A percentile compares a stretch with the other conserved stretches of the same genome.
These are phyloP conservation scores for Serendipita indica DNA, from an alignment of 768 basidiomycete genomes.

Conservation along the genomic window DNA sequence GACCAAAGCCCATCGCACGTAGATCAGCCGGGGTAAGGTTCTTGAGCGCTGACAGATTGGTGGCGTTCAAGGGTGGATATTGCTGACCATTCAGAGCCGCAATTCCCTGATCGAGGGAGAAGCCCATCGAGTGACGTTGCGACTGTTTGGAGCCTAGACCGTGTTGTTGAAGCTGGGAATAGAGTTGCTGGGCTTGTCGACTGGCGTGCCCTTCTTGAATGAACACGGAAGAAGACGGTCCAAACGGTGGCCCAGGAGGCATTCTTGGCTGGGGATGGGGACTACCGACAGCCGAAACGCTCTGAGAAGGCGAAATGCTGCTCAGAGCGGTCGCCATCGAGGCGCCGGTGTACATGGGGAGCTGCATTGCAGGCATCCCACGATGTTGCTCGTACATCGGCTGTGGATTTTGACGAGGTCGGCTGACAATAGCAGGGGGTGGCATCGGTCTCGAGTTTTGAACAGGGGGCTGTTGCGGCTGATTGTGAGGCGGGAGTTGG, in stretches of 20 bases:
- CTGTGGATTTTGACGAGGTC: background rate
- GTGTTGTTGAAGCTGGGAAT: slow-evolving; percentile 3
- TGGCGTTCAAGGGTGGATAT: background rate
- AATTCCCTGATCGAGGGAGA: slow-evolving; percentile 3
- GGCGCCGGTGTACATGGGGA: slow-evolving; percentile 5
- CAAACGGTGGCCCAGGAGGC: slow-evolving; percentile 6
- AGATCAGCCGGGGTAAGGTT: background rate
- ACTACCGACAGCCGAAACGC: slow-evolving; percentile 8
- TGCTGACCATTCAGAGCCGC: background rate
- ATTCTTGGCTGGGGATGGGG: background rate
- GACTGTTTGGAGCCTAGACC: background rate
- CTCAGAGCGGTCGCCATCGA: slow-evolving; percentile 8
- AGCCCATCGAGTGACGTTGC: background rate
- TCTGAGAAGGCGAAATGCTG: slow-evolving; percentile 8
- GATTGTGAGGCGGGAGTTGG: background rate
- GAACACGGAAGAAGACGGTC: slow-evolving; percentile 4
- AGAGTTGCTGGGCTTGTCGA: background rate
- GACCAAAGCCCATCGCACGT: slow-evolving; percentile 7
- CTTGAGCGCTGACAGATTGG: background rate
- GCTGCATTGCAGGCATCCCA: slow-evolving; percentile 7
- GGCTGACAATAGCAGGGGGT: slow-evolving; percentile 1
- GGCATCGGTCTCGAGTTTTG: background rate
- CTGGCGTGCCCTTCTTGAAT: background rate
- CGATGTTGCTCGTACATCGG: slow-evolving; percentile 7
- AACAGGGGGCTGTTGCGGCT: background rate